Conservation (phyloP, 148 eudicot genomes). For the Chenopodium suecicum region DNA sequence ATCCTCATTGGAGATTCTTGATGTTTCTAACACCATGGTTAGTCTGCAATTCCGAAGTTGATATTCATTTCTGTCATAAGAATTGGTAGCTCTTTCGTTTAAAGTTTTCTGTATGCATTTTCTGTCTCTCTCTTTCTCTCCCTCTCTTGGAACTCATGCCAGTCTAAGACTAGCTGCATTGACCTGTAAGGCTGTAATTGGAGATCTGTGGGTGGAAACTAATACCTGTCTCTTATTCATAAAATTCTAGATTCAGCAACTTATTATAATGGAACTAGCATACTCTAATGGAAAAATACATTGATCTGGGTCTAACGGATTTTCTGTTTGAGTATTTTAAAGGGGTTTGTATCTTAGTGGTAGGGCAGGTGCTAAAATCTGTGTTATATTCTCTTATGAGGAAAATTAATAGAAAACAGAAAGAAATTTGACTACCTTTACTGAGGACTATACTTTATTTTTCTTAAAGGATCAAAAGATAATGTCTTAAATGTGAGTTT, state of each 20-base stretch:
- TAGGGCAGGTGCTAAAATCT: neutral
- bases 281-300: neutral
- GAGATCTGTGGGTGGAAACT: neutral
- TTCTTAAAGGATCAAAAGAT: neutral
- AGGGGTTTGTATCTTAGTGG: neutral
- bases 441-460: neutral
- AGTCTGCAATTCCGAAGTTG: slow-evolving; percentile 22
- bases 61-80: neutral
- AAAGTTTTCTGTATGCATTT: neutral
- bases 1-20: slow-evolving; percentile 71
- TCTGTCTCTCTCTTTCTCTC: neutral
- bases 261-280: neutral
- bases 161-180: neutral
- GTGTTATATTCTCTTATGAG: neutral
- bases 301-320: neutral
- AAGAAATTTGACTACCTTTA: neutral
- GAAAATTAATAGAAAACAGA: neutral
- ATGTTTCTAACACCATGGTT: slow-evolving; percentile 81
- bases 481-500: neutral
- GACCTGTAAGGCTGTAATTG: neutral
- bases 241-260: neutral
- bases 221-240: neutral
- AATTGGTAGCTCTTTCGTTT: neutral
- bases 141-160: neutral
- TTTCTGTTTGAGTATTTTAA: neutral